Conservation (phyloP, 2,329 filamentous ascomycete genomes). For the Geosmithia morbida region DNA sequence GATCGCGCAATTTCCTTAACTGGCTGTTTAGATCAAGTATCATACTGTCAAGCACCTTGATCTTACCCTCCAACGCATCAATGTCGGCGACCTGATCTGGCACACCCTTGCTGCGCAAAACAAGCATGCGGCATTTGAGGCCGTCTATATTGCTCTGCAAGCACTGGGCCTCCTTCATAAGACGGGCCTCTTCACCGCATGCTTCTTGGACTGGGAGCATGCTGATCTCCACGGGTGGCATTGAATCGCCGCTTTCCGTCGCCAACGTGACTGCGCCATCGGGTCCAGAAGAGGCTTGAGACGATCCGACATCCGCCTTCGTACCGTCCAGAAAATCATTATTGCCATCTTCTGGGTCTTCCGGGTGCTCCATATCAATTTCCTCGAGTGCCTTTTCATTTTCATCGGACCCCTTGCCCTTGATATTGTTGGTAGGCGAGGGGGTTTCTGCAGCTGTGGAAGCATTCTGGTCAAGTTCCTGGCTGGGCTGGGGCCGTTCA, state of each 20-base stretch:
- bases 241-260: not conserved
- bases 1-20: not conserved
- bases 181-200: not conserved
- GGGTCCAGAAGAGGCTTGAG: not conserved
- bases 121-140: not conserved
- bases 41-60: not conserved
- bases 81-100: not conserved
- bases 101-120: not conserved
- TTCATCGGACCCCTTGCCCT: constrained; percentile 4
- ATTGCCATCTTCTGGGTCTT: constrained; percentile 10
- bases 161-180: not conserved
- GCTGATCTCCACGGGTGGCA: not conserved
- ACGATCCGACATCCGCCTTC: not conserved
- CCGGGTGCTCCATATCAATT: constrained; percentile 29
- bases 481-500: not conserved
- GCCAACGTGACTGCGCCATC: not conserved
- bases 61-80: not conserved
- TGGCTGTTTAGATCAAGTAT: not conserved
- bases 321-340: constrained; percentile 11
- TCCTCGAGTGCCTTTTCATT: constrained; percentile 26
- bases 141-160: not conserved
- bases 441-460: not conserved
- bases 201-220: not conserved
- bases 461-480: not conserved
- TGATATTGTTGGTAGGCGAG: not conserved